Base-by-base conservation (phyloP, 176 grass and related monocot species). In the Triticum turgidum region DNA sequence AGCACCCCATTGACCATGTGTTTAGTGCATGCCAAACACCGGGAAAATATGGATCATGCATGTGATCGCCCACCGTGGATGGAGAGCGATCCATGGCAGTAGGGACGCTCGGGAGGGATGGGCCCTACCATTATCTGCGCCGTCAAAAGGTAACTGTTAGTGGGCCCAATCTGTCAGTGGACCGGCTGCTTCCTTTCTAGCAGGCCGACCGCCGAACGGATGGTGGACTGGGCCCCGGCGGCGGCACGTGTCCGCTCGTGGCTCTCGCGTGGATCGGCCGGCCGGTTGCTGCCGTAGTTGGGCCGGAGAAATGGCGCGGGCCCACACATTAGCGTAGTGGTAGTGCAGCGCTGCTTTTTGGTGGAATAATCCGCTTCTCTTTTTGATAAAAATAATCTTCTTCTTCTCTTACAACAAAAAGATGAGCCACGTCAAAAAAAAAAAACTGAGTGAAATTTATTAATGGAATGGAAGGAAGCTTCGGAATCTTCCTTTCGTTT, bases 1-100 rank as follows among this genome's bases (percentile, higher is more conserved):
- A 76, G 24, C 29, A 6, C 73, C 9, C 9, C 25, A 76, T 76
- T 76, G 73, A 14, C 73, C 73, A 51, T 76, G 73, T 76, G 73
- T 75, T 71, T 33, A 38, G 34, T 39, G 34, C 67, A 70, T 35
- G 34, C 21, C 7, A 69, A 69, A 70, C 17, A 70, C 32, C 3
- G 34, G 8, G 34, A 39, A 73, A 44, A 73, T 45, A 45, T 45
- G 39, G 70, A 73, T 73, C 38, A 73, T 73, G 27, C 15, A 34
- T 35, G 27, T 67, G 29, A 33, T 34, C 18, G 65, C 6, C 65
- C 65, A 34, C 25, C 27, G 11, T 59, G 54, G 54, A 59, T 58
- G 54, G 54, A 58, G 18, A 58, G 18, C 18, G 54, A 59, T 59
- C 54, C 54, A 21, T 58, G 18, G 5, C 22, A 5, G 61, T 65